Evolutionary conservation across 345 rosid species (phyloP), one percentile per base, ranked within the genome.

Genomic region (Euphorbia lathyris): DNA sequence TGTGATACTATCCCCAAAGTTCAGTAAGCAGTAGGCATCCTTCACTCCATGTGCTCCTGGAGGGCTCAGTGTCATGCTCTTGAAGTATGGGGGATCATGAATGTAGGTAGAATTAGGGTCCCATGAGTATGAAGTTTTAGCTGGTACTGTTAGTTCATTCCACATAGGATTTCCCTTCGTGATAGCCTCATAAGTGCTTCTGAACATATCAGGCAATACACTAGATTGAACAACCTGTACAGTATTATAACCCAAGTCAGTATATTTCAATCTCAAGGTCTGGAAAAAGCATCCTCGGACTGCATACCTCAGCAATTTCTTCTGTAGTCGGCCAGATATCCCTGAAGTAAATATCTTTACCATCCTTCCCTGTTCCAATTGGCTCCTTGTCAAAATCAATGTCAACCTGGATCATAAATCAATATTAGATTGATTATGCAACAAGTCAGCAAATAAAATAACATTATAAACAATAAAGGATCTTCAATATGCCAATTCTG

Each of bases 21-120:
- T 95, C 66, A 95, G 87, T 29, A 95, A 78, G 77, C 99, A 95
- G 86, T 86, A 90, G 8, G 99, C 99, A 74, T 92, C 98, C 76
- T 90, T 95, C 71, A 95, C 94, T 52, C 89, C 89, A 68, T 86
- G 91, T 32, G 93, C 83, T 13, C 98, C 99, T 23, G 97, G 96
- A 78, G 98, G 97, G 74, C 84, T 83, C 86, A 88, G 80, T 68
- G 99, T 87, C 94, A 95, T 95, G 76, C 65, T 83, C 85, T 92
- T 92, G 82, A 95, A 95, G 83, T 95, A 95, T 0, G 98, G 99
- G 9, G 99, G 98, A 69, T 95, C 99, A 22, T 95, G 99, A 76
- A 95, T 92, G 84, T 95, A 95, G 73, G 98, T 95, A 50, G 99
- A 95, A 63, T 82, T 85, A 20, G 89, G 82, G 64, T 95, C 97